These are phyloP conservation scores for Cornus controversa DNA, from an alignment of 148 eudicot species.

Conservation along the genomic window DNA sequence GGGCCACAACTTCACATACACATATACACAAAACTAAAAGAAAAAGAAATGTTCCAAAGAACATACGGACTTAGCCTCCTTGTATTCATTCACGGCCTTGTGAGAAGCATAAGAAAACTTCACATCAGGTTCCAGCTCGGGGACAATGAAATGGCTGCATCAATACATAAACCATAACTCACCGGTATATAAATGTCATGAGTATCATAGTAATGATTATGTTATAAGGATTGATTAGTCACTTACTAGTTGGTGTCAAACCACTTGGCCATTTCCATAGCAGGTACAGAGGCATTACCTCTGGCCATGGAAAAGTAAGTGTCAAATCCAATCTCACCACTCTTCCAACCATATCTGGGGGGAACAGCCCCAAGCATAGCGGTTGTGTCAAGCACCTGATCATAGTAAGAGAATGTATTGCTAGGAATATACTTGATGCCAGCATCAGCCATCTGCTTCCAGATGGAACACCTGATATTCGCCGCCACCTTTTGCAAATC, in stretches of 20 bases:
- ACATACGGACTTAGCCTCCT: constrained; percentile 76
- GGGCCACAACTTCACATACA: no score
- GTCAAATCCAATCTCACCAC: constrained; percentile 81
- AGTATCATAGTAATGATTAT: not conserved
- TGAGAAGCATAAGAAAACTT: constrained; percentile 66
- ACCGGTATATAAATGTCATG: not conserved
- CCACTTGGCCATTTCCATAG: constrained; percentile 98
- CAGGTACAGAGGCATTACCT: constrained; percentile 88
- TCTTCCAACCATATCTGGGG: constrained; percentile 63
- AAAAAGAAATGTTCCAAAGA: not conserved
- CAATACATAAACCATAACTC: constrained; percentile 6
- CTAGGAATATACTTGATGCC: constrained; percentile 86
- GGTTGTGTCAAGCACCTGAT: constrained; percentile 82
- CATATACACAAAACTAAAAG: not conserved
- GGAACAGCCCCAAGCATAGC: constrained; percentile 90
- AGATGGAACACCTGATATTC: constrained; percentile 71
- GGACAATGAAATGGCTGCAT: constrained; percentile 75
- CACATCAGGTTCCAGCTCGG: constrained; percentile 73
- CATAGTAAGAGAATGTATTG: constrained; percentile 83
- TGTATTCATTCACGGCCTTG: constrained; percentile 75
- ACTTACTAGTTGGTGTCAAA: constrained; percentile 98
- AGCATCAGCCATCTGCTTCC: constrained; percentile 83
- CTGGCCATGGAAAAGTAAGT: constrained; percentile 88
- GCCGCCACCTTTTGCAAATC: constrained; percentile 76
- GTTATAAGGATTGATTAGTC: not conserved